Evolutionary conservation across 768 basidiomycete genomes (phyloP), one percentile per base, ranked within the genome.

Genomic region (Mycena polygramma): DNA sequence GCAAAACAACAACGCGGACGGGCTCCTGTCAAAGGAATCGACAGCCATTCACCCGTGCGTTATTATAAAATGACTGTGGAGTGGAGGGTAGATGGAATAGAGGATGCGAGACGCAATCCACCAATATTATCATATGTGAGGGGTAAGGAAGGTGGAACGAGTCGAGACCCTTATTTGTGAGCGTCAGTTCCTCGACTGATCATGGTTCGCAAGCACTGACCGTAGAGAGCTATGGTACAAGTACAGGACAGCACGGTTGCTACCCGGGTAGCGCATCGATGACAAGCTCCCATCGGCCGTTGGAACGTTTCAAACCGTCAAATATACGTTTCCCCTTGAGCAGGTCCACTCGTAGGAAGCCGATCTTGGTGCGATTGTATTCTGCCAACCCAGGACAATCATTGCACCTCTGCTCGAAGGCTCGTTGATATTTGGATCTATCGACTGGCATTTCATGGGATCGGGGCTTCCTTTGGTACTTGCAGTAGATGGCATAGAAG

Each of bases 301-400:
- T 78, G 55, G 78, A 75, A 64, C 82, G 84, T 8, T 81, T 81
- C 69, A 91, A 74, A 37, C 88, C 88, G 55, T 83, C 83, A 77
- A 91, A 91, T 63, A 89, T 75, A 35, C 87, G 86, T 63, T 78
- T 85, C 11, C 88, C 87, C 26, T 81, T 75, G 63, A 91, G 78
- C 41, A 88, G 76, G 68, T 92, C 91, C 57, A 91, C 84, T 20
- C 91, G 84, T 62, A 84, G 81, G 78, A 89, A 82, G 9, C 90
- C 90, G 55, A 83, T 78, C 39, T 79, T 77, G 69, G 83, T 82
- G 15, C 62, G 65, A 66, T 85, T 86, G 62, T 77, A 81, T 60
- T 81, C 81, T 19, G 81, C 78, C 57, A 84, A 71, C 37, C 84
- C 84, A 2, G 83, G 82, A 37, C 80, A 79, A 57, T 86, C 83